These are phyloP conservation scores for Triticum urartu DNA, from an alignment of 176 grass and related monocot species.

Conservation along the genomic window DNA sequence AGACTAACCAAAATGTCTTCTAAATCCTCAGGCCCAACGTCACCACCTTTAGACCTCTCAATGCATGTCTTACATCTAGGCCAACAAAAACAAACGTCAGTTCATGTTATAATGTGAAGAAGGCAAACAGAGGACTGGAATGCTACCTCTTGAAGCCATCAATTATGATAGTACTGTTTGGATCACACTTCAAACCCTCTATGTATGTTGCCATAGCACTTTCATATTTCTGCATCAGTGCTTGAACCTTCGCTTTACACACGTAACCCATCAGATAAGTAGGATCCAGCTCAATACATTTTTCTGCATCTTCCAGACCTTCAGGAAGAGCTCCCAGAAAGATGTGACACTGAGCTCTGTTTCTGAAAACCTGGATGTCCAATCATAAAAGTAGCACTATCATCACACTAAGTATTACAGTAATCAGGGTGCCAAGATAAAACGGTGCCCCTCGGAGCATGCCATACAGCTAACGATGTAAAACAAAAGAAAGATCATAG, in stretches of 20 bases:
- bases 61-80: slow-evolving; percentile 38
- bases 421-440: neutral
- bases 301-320: slow-evolving; percentile 51
- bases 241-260: slow-evolving; percentile 44
- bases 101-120: neutral
- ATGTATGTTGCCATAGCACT: slow-evolving; percentile 40
- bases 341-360: slow-evolving; percentile 54
- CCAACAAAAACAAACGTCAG: neutral
- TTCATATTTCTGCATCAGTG: slow-evolving; percentile 36
- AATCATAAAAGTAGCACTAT: neutral
- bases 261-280: slow-evolving; percentile 49
- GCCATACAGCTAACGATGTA: neutral
- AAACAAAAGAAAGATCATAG: neutral
- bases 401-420: neutral
- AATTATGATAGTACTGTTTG: slow-evolving; percentile 38
- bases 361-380: slow-evolving; percentile 38
- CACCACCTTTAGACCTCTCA: neutral
- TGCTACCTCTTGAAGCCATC: slow-evolving; percentile 45
- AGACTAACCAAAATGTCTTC: slow-evolving; percentile 29
- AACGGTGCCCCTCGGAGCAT: neutral
- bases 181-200: slow-evolving; percentile 59
- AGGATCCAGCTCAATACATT: slow-evolving; percentile 56
- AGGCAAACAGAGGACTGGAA: neutral
- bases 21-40: slow-evolving; percentile 2
- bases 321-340: slow-evolving; percentile 37